Evolutionary conservation across 257 asterid genomes (phyloP).

Genomic region (Jacaranda copaia): DNA sequence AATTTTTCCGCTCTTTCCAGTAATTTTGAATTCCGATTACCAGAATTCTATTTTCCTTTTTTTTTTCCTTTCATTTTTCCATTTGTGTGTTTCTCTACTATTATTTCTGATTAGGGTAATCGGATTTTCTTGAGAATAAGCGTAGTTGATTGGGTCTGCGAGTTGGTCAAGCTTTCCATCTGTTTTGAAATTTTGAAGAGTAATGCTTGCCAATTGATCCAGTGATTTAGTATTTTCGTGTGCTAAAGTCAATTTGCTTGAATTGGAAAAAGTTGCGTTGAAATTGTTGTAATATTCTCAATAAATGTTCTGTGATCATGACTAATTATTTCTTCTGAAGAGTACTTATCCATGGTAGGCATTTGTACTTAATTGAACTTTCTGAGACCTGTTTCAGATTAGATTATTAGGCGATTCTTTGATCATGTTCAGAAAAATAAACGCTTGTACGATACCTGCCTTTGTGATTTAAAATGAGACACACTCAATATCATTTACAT

Average conservation of each 20-base stretch:
- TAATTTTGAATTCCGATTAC: constrained; percentile 11
- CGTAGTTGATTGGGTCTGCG: constrained; percentile 10
- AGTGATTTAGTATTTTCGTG: not conserved
- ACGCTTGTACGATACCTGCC: not conserved
- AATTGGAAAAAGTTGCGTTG: not conserved
- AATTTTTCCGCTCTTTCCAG: not conserved
- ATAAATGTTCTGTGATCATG: not conserved
- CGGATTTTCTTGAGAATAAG: constrained; percentile 8
- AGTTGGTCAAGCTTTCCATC: not conserved
- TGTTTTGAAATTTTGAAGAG: not conserved
- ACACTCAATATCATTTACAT: not conserved
- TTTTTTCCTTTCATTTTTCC: not conserved
- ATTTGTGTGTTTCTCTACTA: not conserved
- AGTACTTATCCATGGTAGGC: not conserved
- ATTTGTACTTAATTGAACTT: not conserved
- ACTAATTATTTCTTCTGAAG: not conserved
- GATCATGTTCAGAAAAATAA: not conserved
- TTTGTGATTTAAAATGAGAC: not conserved
- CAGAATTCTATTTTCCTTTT: not conserved
- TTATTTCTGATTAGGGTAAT: not conserved
- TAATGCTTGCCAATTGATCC: not conserved
- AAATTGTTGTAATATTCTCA: not conserved
- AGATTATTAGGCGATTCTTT: not conserved
- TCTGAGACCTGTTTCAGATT: not conserved
- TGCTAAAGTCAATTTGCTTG: not conserved